Evolutionary conservation across 2,329 filamentous ascomycete species (phyloP), one percentile per base, ranked within the genome.

Genomic region (Pleomassaria siparia): DNA sequence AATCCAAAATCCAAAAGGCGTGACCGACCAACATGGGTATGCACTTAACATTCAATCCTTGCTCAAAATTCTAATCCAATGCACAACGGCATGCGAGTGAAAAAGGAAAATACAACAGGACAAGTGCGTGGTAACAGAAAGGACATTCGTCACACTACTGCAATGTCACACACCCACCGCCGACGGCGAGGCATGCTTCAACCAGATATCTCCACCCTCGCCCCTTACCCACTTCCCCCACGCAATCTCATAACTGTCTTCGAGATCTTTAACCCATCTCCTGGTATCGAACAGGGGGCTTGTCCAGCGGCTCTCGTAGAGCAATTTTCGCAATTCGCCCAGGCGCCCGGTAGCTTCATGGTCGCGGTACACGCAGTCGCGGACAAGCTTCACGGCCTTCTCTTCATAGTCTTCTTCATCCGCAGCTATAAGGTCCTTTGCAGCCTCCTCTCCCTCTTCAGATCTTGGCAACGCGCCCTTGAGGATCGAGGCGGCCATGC

Each of bases 401-500:
- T 83, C 80, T 72, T 97, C 92, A 62, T 99, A 99, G 45, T 94
- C 84, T 30, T 85, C 81, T 58, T 99, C 94, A 46, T 82, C 85
- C 4, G 71, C 73, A 0, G 88, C 89, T 47, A 96, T 90, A 24
- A 99, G 78, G 48, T 96, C 90, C 15, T 73, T 69, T 0, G 86
- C 86, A 0, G 87, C 88, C 47, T 75, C 76, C 6, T 75, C 73
- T 2, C 92, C 91, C n/a, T 84, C 82, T 1, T 76, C 72, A 0
- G 76, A 79, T 56, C 84, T 86, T 0, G 94, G 94, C 3, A 99
- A 74, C 0, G 94, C 94, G 13, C 94, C 94, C 55, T 85, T 88
- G 24, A 99, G 79, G 47, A 99, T 97, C 10, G 90, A 96, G 6
- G 94, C 91, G 6, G 92, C 94, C 88, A 99, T 99, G 44, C 94